phyloP scores from a whole-genome alignment of 176 grass and related monocot species.

The Areca catechu region DNA sequence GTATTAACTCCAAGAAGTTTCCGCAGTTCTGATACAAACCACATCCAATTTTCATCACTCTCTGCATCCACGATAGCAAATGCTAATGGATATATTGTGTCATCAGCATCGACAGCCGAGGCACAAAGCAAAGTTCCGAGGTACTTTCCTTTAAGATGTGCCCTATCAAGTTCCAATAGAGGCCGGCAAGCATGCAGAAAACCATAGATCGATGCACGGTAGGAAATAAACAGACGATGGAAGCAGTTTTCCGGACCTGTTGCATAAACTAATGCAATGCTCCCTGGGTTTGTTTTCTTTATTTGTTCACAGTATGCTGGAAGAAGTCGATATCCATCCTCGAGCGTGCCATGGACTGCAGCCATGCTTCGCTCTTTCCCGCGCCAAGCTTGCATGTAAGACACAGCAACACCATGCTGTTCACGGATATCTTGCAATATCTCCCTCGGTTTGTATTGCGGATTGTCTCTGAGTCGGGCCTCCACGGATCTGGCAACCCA shows the following conservation, averaged over 20 bases:
- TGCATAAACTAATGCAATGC: conserved; percentile 57
- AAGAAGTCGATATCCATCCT: conserved; percentile 86
- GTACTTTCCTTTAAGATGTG: conserved; percentile 95
- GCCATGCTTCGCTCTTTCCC: conserved; percentile 98
- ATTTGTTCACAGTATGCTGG: conserved; percentile 90
- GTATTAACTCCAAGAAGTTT: conserved; percentile 92
- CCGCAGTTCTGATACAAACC: conserved; percentile 93
- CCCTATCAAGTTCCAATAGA: conserved; percentile 86
- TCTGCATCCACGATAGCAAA: conserved; percentile 77
- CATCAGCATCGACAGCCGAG: conserved; percentile 80
- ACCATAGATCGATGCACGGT: conserved; percentile 81
- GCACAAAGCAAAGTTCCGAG: conserved; percentile 86
- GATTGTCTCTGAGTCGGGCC: conserved; percentile 76
- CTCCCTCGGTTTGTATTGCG: conserved; percentile 90
- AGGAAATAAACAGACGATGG: conserved; percentile 83
- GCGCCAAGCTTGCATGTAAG: conserved; percentile 98
- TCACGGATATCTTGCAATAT: conserved; percentile 92
- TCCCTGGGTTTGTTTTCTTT: conserved; percentile 67
- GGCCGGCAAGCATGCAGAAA: conserved; percentile 83
- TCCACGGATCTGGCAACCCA: conserved; percentile 95
- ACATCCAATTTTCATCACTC: conserved; percentile 92
- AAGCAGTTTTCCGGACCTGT: conserved; percentile 66
- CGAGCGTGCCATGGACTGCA: conserved; percentile 86
- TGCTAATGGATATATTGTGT: conserved; percentile 71
- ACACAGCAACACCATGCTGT: conserved; percentile 87